phyloP scores from a whole-genome alignment of 202 grass and related monocot species.

The Tripidium arundinaceum region DNA sequence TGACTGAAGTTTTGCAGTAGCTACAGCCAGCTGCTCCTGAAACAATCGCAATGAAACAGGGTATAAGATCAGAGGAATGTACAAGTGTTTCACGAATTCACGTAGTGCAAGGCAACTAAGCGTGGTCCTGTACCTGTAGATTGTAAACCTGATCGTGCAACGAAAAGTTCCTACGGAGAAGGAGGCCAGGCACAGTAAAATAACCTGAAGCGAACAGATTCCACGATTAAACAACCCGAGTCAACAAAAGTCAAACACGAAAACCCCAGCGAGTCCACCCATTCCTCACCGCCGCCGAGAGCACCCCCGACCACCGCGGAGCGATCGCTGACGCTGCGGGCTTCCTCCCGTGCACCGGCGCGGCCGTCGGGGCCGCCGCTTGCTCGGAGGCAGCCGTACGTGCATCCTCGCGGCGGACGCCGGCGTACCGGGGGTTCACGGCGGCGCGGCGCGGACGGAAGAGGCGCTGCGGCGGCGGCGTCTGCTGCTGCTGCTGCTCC shows the following conservation, averaged over 20 bases:
- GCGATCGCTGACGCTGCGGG: not conserved
- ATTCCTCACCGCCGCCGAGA: conserved; percentile 38
- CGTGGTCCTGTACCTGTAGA: conserved; percentile 36
- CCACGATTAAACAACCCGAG: not conserved
- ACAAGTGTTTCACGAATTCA: not conserved
- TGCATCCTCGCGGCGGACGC: conserved; percentile 39
- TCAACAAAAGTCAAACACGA: conserved; percentile 35
- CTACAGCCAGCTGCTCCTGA: conserved; percentile 46
- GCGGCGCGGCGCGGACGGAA: conserved; percentile 26
- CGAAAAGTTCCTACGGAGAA: conserved; percentile 56
- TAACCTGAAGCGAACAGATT: conserved; percentile 35
- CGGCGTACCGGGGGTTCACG: conserved; percentile 54
- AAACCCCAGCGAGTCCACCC: not conserved
- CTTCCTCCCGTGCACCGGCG: conserved; percentile 15
- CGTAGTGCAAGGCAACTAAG: not conserved
- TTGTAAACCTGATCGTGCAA: conserved; percentile 46
- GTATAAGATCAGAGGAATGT: not conserved
- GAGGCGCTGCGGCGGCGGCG: not conserved
- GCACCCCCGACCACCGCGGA: conserved; percentile 33
- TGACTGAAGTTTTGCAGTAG: conserved; percentile 40
- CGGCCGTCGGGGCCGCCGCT: not conserved
- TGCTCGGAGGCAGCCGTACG: not conserved
- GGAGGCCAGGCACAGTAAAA: conserved; percentile 43
- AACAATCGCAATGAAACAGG: not conserved
- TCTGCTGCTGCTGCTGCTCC: conserved; percentile 16